A percentile compares a stretch with the other conserved stretches of the same genome.
phyloP scores from a whole-genome alignment of 1,284 basidiomycete species.

The Leucoagaricus sp. region DNA sequence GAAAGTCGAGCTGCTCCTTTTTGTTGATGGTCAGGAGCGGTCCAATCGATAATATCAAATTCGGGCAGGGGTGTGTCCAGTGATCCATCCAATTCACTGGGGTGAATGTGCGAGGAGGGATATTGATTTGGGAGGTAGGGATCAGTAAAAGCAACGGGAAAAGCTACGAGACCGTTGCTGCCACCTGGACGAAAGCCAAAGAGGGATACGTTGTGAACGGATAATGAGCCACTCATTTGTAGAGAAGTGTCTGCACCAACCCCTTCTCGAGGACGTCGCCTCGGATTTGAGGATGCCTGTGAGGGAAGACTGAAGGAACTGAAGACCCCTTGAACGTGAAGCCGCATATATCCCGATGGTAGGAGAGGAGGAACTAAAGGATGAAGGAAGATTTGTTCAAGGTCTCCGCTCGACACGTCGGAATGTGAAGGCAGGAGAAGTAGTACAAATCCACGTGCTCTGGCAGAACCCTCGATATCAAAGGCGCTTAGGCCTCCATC shows the following conservation, averaged over 20 bases:
- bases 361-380: constrained; percentile 45
- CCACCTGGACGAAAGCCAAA: constrained; percentile 33
- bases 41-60: constrained; percentile 69
- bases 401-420: constrained; percentile 15
- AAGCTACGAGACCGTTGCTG: constrained; percentile 31
- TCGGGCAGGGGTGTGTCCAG: constrained; percentile 31
- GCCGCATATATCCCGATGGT: constrained; percentile 51
- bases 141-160: constrained; percentile 69
- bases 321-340: constrained; percentile 54
- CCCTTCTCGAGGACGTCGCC: neutral
- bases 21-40: constrained; percentile 38
- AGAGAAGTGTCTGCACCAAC: constrained; percentile 1
- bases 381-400: constrained; percentile 51
- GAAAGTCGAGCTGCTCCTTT: constrained; percentile 55
- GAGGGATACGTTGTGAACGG: constrained; percentile 52
- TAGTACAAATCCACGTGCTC: constrained; percentile 50
- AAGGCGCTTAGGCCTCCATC: constrained; percentile 16
- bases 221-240: constrained; percentile 17
- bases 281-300: neutral
- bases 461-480: constrained; percentile 37
- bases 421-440: constrained; percentile 43
- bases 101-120: constrained; percentile 40
- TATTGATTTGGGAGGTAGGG: constrained; percentile 56
- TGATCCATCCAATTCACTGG: constrained; percentile 26
- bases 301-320: constrained; percentile 17